These are phyloP conservation scores for Fusarium beomiforme DNA, from an alignment of 2,329 filamentous ascomycete genomes.

Conservation along the genomic window DNA sequence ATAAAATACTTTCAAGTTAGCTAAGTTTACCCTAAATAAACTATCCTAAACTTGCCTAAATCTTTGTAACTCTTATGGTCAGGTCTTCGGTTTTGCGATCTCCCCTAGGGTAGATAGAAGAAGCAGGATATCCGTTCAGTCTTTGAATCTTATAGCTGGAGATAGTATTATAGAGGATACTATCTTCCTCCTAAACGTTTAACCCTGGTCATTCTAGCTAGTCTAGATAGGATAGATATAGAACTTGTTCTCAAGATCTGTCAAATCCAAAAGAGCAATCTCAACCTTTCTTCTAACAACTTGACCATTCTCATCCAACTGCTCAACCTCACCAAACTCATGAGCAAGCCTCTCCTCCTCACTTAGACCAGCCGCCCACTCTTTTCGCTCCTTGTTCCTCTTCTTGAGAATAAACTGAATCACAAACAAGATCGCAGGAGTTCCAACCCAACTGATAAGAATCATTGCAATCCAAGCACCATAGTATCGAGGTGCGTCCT, in stretches of 20 bases:
- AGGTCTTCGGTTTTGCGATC: too few relatives aligned
- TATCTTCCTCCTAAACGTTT: not conserved
- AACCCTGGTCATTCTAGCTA: accelerated
- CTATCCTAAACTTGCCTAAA: too few relatives aligned
- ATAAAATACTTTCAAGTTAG: too few relatives aligned
- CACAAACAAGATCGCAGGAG: constrained; percentile 47
- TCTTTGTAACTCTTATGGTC: too few relatives aligned
- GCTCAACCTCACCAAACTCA: constrained; percentile 41
- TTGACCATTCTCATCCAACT: constrained; percentile 44
- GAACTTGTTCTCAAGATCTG: constrained; percentile 52
- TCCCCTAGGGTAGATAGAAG: too few relatives aligned
- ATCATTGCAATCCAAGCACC: constrained; percentile 42
- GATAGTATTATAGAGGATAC: not conserved
- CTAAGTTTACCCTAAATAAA: too few relatives aligned
- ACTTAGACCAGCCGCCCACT: constrained; percentile 7
- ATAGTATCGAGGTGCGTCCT: constrained; percentile 42
- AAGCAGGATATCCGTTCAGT: too few relatives aligned
- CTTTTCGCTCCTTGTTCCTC: constrained; percentile 45
- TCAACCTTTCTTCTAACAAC: constrained; percentile 47
- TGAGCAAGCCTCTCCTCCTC: constrained; percentile 35
- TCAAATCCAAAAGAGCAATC: constrained; percentile 50
- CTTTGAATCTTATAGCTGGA: too few relatives aligned
- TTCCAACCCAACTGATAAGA: constrained; percentile 48
- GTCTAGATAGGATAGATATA: constrained; percentile 48
- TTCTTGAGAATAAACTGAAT: constrained; percentile 46